Conservation (phyloP, 305 asterid species). For the Coffea humblotiana region DNA sequence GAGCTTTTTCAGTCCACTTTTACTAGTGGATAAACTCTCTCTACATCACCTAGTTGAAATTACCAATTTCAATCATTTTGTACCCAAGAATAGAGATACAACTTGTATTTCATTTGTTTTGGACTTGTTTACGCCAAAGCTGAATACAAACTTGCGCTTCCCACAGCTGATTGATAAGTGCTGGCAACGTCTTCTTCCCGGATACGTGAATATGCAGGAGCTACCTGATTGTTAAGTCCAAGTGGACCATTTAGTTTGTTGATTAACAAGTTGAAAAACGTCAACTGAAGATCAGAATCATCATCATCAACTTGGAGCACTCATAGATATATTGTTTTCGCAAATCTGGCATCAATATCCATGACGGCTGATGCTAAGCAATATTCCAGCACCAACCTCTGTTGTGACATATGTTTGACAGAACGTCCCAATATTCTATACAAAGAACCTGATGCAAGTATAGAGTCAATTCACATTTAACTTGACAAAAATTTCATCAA, state of each 20-base stretch:
- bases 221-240: not conserved
- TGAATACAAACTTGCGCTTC: too few relatives aligned
- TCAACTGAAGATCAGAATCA: not conserved
- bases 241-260: not conserved
- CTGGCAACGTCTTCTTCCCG: not conserved
- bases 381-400: constrained; percentile 1
- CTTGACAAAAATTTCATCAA: not conserved
- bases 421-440: not conserved
- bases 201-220: not conserved
- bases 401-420: not conserved
- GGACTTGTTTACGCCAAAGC: too few relatives aligned
- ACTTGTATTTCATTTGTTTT: too few relatives aligned
- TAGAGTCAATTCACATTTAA: not conserved
- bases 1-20: not conserved
- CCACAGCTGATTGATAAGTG: too few relatives aligned
- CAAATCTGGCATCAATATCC: not conserved
- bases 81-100: too few relatives aligned
- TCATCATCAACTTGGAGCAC: not conserved
- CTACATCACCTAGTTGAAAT: not conserved
- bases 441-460: not conserved
- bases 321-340: not conserved
- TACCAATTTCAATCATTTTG: not conserved
- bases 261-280: not conserved
- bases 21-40: not conserved
- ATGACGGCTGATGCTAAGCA: not conserved